Percentiles rank a stretch among this genome's conserved stretches.
These are phyloP conservation scores for Viridothelium virens DNA, from an alignment of 495 filamentous ascomycete species.

Conservation along the genomic window DNA sequence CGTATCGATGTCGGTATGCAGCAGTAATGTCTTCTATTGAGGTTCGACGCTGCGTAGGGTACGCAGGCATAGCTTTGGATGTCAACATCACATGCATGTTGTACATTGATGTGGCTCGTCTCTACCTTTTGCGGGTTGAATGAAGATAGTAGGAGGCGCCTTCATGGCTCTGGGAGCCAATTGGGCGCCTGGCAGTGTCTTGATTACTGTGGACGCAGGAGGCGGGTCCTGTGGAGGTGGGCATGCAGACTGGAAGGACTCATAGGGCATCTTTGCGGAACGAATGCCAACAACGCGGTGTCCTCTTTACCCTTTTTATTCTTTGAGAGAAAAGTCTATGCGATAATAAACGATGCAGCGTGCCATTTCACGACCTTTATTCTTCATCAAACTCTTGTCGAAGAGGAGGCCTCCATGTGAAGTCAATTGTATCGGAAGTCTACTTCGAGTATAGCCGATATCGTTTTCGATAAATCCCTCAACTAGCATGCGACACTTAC, in stretches of 20 bases:
- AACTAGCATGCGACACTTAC: constrained; percentile 2
- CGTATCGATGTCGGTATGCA: constrained; percentile 5
- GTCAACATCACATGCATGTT: not conserved
- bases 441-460: not conserved
- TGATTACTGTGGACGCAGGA: not conserved
- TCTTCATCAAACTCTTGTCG: not conserved
- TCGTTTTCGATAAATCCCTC: constrained; percentile 1
- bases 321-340: not conserved
- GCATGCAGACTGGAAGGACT: not conserved
- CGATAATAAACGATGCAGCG: not conserved
- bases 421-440: not conserved
- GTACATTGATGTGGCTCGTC: not conserved
- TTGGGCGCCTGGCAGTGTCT: not conserved
- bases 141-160: constrained; percentile 4
- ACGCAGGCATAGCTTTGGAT: not conserved
- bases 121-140: not conserved
- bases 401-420: not conserved
- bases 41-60: not conserved
- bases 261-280: constrained; percentile 1
- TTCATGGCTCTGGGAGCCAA: constrained; percentile 3
- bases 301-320: no score
- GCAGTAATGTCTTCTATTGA: constrained; percentile 6
- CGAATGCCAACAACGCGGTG: no score
- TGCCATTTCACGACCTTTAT: not conserved
- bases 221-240: constrained; percentile 2